These are phyloP conservation scores for Agrocybe chaxingu DNA, from an alignment of 768 basidiomycete species.

Conservation along the genomic window DNA sequence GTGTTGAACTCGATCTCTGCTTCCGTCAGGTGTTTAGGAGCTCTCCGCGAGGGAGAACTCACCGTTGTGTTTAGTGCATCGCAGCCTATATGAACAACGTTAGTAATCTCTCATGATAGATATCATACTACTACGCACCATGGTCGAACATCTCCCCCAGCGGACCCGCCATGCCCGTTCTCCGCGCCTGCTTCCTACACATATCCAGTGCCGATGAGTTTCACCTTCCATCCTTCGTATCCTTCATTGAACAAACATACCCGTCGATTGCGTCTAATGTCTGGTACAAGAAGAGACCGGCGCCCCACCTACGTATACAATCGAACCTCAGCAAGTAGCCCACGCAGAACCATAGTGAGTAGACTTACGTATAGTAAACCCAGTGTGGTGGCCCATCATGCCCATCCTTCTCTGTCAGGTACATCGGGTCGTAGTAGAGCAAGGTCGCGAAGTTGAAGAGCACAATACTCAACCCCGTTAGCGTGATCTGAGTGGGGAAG, in stretches of 20 bases:
- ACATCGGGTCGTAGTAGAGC: conserved; percentile 78
- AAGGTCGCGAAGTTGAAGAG: conserved; percentile 82
- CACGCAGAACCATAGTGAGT: background rate
- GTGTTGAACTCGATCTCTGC: too few species aligned
- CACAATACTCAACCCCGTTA: conserved; percentile 80
- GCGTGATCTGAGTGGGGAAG: conserved; percentile 64
- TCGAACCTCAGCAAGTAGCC: background rate
- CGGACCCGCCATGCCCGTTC: conserved; percentile 97
- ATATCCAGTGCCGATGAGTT: background rate
- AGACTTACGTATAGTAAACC: conserved; percentile 84
- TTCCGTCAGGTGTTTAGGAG: too few species aligned
- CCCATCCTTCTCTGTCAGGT: conserved; percentile 66
- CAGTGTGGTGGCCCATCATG: conserved; percentile 67
- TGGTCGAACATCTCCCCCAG: conserved; percentile 99
- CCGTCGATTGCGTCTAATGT: conserved; percentile 87
- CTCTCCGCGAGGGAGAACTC: conserved; percentile 7
- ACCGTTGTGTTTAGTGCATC: conserved; percentile 96
- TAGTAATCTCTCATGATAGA: background rate
- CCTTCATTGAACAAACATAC: conserved; percentile 34
- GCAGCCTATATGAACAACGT: conserved; percentile 48
- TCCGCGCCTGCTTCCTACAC: conserved; percentile 85
- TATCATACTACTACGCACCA: conserved; percentile 43
- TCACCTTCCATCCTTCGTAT: too few species aligned
- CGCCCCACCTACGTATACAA: conserved; percentile 61
- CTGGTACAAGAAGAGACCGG: conserved; percentile 91